A percentile compares a stretch with the other conserved stretches of the same genome.
These are phyloP conservation scores for Vitis hybrid DNA, from an alignment of 177 flowering plant genomes.

Conservation along the genomic window DNA sequence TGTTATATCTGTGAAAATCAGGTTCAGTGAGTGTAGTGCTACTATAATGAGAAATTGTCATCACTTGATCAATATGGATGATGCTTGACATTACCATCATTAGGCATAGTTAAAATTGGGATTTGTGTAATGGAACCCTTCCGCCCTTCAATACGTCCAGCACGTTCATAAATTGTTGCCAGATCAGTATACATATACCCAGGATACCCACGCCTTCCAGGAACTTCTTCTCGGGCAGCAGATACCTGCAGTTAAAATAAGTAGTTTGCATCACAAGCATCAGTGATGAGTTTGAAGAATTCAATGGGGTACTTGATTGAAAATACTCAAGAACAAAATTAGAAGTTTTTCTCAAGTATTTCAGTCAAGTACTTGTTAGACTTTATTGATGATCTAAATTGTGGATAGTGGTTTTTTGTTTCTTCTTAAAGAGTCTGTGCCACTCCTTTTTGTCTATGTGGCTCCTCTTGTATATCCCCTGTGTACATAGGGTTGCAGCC, in stretches of 20 bases:
- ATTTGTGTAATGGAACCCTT: constrained; percentile 99
- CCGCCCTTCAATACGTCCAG: constrained; percentile 98
- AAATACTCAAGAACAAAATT: too few relatives aligned
- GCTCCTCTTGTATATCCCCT: too few relatives aligned
- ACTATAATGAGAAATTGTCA: background rate
- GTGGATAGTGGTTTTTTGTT: too few relatives aligned
- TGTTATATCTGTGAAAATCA: constrained; percentile 70
- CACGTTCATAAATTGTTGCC: constrained; percentile 97
- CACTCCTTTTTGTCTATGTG: too few relatives aligned
- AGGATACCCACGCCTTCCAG: constrained; percentile 99
- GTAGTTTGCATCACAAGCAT: background rate
- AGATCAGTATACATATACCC: constrained; percentile 99
- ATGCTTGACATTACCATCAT: constrained; percentile 62
- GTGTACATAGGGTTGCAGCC: too few relatives aligned
- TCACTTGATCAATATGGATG: background rate
- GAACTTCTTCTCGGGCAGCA: constrained; percentile 99
- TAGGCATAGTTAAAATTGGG: constrained; percentile 97
- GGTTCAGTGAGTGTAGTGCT: too few relatives aligned
- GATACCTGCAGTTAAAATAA: constrained; percentile 62
- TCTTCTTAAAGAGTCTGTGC: too few relatives aligned
- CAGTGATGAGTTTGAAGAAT: too few relatives aligned
- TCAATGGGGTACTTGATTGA: too few relatives aligned
- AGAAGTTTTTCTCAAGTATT: too few relatives aligned
- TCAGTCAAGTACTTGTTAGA: too few relatives aligned
- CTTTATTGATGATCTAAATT: too few relatives aligned